Evolutionary conservation across 306 rosid species (phyloP), one percentile per base, ranked within the genome.

Genomic region (Citrullus amarus): DNA sequence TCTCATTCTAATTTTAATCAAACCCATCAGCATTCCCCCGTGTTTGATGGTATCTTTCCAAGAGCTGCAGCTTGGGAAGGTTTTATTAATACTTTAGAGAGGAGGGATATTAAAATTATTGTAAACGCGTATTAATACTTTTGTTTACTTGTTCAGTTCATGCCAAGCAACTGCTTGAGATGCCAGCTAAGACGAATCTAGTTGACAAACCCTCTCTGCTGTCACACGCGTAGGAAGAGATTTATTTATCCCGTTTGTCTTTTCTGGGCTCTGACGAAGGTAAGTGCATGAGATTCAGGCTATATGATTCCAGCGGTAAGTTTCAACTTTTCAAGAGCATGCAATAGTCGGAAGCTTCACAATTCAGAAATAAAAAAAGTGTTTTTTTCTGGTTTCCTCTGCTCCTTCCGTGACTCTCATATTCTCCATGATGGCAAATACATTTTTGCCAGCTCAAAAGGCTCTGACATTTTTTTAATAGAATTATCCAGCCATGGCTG

Each of bases 161-260:
- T 41, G 36, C 54, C 36, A 43, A 30, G 36, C 9, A 41, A 68
- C 43, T 68, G 75, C 75, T 68, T 68, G 55, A 43, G 75, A 20
- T 68, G 75, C 75, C 75, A 68, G 75, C 55, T 20, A 43, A 41
- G 36, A 20, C 36, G 18, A 8, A 43, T 68, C 36, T 43, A 30
- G 34, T 68, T 68, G 75, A 68, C 75, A 68, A 68, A 43, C 54
- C 53, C 51, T 68, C 50, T 66, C 72, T 63, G 22, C 50, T 60
- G 39, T 63, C 70, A 14, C 75, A 20, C 55, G 53, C 34, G 75
- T 32, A 68, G 54, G 57, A 17, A 13, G 54, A 43, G 34, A 68
- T 41, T 68, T 41, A 53, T 67, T 67, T 67, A 39, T 67, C 16
- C 9, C 9, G 51, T 39, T 67, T 41, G 53, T 67, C 32, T 67